A percentile compares a stretch with the other conserved stretches of the same genome.
phyloP scores from a whole-genome alignment of 2,329 filamentous ascomycete species.

The Fusarium euwallaceae region DNA sequence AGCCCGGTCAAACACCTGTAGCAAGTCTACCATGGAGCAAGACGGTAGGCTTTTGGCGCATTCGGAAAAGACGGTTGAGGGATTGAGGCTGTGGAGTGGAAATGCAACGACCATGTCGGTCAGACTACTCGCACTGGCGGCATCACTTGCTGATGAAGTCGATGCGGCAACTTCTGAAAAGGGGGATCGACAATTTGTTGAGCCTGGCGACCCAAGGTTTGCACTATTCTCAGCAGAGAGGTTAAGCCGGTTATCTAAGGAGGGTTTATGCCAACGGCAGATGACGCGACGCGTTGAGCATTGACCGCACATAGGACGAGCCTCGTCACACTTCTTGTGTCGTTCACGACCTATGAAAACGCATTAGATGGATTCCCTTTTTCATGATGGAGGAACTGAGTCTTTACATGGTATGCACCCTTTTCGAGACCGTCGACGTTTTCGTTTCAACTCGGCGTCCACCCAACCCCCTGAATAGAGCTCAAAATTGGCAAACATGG shows the following conservation, averaged over 20 bases:
- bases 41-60: neutral
- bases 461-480: neutral
- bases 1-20: neutral
- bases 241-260: too few relatives aligned
- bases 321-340: neutral
- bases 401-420: neutral
- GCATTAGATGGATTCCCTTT: rapidly evolving
- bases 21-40: neutral
- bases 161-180: neutral
- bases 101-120: neutral
- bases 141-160: neutral
- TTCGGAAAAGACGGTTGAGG: neutral
- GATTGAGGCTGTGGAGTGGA: neutral
- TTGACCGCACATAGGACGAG: neutral
- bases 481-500: neutral
- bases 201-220: neutral
- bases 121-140: too few relatives aligned
- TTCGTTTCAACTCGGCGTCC: neutral
- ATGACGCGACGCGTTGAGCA: neutral
- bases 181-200: neutral
- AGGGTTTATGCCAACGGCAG: neutral
- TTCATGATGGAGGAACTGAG: rapidly evolving
- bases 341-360: neutral
- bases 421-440: neutral
- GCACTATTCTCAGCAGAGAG: neutral